A percentile compares a stretch with the other conserved stretches of the same genome.
phyloP scores from a whole-genome alignment of 2,329 filamentous ascomycete species.

The Exophiala viscosa region DNA sequence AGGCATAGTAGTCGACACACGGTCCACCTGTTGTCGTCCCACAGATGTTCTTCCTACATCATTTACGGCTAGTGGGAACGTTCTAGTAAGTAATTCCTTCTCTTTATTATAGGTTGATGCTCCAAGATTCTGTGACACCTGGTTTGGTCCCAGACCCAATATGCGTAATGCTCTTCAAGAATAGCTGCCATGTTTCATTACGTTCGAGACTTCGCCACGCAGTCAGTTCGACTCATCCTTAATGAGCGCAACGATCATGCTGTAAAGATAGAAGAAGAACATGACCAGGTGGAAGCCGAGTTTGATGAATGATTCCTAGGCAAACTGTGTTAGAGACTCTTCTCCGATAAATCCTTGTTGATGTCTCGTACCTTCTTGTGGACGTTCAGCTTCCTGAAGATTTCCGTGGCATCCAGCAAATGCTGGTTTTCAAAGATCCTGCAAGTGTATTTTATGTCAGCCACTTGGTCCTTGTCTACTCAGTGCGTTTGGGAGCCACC shows the following conservation, averaged over 20 bases:
- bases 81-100: no score
- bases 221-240: slow-evolving; percentile 83
- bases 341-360: not conserved
- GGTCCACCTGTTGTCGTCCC: no score
- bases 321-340: not conserved
- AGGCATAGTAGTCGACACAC: no score
- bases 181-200: slow-evolving; percentile 36
- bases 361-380: slow-evolving; percentile 78
- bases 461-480: not conserved
- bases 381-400: slow-evolving; percentile 97
- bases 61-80: no score
- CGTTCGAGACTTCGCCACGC: slow-evolving; percentile 36
- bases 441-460: slow-evolving; percentile 18
- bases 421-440: slow-evolving; percentile 98
- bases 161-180: not conserved
- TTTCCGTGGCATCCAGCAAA: slow-evolving; percentile 94
- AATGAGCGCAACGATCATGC: slow-evolving; percentile 96
- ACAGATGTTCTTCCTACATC: no score
- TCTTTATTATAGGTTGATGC: no score
- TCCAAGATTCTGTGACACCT: no score
- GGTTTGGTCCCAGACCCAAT: no score
- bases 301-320: slow-evolving; percentile 95
- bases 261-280: slow-evolving; percentile 99
- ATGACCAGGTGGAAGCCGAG: slow-evolving; percentile 97
- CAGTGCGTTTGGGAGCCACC: slow-evolving; percentile 36